Evolutionary conservation across 73 alveolate genomes (phyloP), one percentile per base, ranked within the genome.

Genomic region (Paraurostyla sp.): DNA sequence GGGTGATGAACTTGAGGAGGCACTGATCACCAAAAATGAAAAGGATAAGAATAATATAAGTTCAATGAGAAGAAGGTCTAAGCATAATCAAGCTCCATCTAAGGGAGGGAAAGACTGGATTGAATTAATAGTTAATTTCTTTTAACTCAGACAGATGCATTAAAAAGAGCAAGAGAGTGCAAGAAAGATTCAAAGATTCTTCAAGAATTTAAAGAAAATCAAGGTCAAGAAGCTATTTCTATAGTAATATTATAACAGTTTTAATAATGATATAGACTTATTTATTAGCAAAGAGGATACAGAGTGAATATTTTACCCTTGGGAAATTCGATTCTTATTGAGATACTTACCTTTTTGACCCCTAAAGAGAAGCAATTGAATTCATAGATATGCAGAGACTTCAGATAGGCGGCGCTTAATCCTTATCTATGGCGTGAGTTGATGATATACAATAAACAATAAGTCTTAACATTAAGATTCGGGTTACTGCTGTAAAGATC

Each of bases 391-490:
- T 57, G 82, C 27, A 43, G 71, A 32, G 62, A 85, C 6, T 87
- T 80, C 71, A 35, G 40, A 6, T 41, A 46, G 25, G 23, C 16
- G 29, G 25, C 83, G 0, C 30, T 29, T 15, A 73, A 80, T 23
- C 91, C 93, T 46, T 57, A 51, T 9, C 69, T 92, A 41, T 87
- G 94, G 90, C 78, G 88, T 43, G 75, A 78, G 0, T n/a, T 90
- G 13, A 16, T 42, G 4, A 45, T 90, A 36, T 52, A 59, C 49
- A 54, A 76, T 43, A 65, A 71, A 38, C 71, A 76, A 62, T 27
- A 30, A 1, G 16, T 41, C 27, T 7, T n/a, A 18, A 22, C 48
- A 11, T 13, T 51, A 62, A n/a, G 32, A 38, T 45, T 59, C 46
- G 3, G 54, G 11, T 27, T 58, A 22, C 36, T 80, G 71, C 49